Base-by-base conservation (phyloP, 1,284 basidiomycete genomes). In the Sutorius eximius region DNA sequence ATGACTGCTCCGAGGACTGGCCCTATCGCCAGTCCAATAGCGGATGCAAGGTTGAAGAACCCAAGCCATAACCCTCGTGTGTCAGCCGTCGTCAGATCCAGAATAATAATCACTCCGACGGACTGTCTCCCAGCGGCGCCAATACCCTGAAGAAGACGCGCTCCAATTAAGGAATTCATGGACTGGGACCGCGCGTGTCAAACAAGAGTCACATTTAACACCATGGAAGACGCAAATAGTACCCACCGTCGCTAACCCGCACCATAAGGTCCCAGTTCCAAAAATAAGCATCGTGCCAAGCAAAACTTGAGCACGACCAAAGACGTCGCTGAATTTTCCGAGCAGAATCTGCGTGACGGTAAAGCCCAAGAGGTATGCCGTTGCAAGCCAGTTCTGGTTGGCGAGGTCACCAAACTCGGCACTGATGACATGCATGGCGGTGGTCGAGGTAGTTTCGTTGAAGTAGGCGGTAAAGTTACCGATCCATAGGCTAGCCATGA, bases 201-300 rank as follows among this genome's bases (percentile, higher is more conserved):
- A 45, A 53, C 13, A 36, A 43, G 53, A 41, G 20, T 2, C 1
- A 32, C 8, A 9, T 45, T 37, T 15, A 20, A 46, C 24, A 29
- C 40, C 42, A 46, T 33, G 27, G n/a, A 30, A n/a, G 5, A n/a
- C 2, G 50, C 8, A 44, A 45, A 49, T 33, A 22, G 46, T n/a
- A 53, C 71, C 10, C 56, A 72, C 68, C 42, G 64, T 59, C 8
- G 69, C 69, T 5, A 73, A 45, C 20, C 52, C 72, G n/a, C 71
- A 73, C 69, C 69, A 71, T 16, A 71, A 5, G 1, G 71, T 73
- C 5, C 69, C 69, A 43, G 56, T 68, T 3, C 49, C 69, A 56
- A 71, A 71, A 47, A 71, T 72, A 51, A 73, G 40, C 71, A 71
- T 71, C 0, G 69, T 73, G 10, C 60, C 67, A 1, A 73, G 71